phyloP scores from a whole-genome alignment of 2,329 filamentous ascomycete genomes.

The Mycosphaerelloides madeirae region DNA sequence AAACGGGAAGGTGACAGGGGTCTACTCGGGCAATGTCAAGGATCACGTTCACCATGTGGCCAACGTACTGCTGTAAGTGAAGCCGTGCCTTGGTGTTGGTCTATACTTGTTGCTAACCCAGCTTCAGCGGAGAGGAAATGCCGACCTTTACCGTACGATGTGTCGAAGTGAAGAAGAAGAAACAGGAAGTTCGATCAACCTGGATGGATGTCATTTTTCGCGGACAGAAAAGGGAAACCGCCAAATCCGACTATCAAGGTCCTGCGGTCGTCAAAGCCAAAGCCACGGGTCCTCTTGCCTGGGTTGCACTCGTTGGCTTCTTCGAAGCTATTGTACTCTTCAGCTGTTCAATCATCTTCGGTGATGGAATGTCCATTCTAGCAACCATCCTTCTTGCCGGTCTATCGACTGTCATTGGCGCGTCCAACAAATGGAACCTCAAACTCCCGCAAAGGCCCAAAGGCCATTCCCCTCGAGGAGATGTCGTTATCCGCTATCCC shows the following conservation, averaged over 20 bases:
- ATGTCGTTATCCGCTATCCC: slow-evolving; percentile 49
- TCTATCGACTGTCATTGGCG: slow-evolving; percentile 47
- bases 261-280: slow-evolving; percentile 38
- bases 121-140: slow-evolving; percentile 13
- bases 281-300: slow-evolving; percentile 43
- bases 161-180: slow-evolving; percentile 22
- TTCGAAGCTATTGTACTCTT: slow-evolving; percentile 41
- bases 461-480: slow-evolving; percentile 33
- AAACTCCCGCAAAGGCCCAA: slow-evolving; percentile 37
- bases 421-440: slow-evolving; percentile 48
- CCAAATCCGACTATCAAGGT: too few species aligned
- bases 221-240: slow-evolving; percentile 31
- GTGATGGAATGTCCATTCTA: slow-evolving; percentile 49
- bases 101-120: slow-evolving; percentile 2
- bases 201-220: slow-evolving; percentile 32
- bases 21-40: slow-evolving; percentile 45
- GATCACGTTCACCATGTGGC: slow-evolving; percentile 47
- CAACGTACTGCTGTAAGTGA: slow-evolving; percentile 41
- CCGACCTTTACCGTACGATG: slow-evolving; percentile 25
- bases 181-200: not conserved
- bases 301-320: slow-evolving; percentile 44
- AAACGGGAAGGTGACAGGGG: slow-evolving; percentile 40
- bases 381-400: slow-evolving; percentile 46
- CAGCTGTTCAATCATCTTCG: slow-evolving; percentile 39
- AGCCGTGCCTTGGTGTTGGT: not conserved